Evolutionary conservation across 2,329 filamentous ascomycete genomes (phyloP).

Genomic region (Alternaria triticimaculans): DNA sequence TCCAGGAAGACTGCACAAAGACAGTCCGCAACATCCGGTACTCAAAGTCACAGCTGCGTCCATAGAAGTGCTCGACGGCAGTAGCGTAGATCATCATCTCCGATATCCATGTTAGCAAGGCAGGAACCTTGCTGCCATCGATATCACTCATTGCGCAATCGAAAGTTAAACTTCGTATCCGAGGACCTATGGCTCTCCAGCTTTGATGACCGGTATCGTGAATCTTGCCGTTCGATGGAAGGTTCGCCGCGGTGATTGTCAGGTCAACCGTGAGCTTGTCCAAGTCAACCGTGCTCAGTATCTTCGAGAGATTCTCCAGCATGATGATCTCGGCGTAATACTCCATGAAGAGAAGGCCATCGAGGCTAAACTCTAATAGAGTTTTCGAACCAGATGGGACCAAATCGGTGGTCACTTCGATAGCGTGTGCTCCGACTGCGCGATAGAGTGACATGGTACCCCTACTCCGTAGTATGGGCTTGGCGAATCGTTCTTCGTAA

Average conservation of each 20-base stretch:
- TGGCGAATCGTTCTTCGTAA: background rate
- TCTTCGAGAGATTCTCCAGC: background rate
- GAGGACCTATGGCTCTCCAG: background rate
- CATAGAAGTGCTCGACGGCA: background rate
- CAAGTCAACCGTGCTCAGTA: background rate
- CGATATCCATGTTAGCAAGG: background rate
- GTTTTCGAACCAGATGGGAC: background rate
- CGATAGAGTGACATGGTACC: background rate
- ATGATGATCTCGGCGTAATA: background rate
- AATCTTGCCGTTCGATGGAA: background rate
- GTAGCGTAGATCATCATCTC: background rate
- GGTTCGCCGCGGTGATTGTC: background rate
- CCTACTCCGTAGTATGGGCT: background rate
- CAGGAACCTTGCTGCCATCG: background rate
- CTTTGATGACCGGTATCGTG: background rate
- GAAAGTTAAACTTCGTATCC: background rate
- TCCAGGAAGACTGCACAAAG: background rate
- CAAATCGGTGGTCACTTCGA: background rate
- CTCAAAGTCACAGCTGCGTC: background rate
- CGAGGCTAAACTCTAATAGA: background rate
- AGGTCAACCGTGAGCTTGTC: background rate
- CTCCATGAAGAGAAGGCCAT: background rate
- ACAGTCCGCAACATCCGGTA: background rate
- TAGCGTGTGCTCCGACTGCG: background rate
- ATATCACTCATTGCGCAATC: background rate